Conservation (phyloP, 2,329 filamentous ascomycete species). For the Paecilomyces fulvus region DNA sequence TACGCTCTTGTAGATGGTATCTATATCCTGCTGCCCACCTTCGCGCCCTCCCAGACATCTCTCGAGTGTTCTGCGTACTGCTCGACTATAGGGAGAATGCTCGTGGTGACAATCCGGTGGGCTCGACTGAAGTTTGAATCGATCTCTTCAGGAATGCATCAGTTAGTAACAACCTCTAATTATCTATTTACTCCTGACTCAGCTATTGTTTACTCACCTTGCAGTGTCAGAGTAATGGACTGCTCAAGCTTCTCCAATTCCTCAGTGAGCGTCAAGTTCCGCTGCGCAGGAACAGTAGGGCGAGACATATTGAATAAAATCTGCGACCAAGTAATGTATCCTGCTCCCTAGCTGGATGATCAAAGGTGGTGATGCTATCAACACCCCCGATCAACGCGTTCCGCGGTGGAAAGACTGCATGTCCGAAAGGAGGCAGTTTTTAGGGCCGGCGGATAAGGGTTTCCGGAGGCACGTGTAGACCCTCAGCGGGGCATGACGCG, state of each 20-base stretch:
- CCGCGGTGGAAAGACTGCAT: constrained; percentile 18
- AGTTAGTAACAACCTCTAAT: constrained; percentile 7
- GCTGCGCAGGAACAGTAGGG: constrained; percentile 38
- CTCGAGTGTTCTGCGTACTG: constrained; percentile 91
- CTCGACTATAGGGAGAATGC: constrained; percentile 86
- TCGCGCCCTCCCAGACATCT: constrained; percentile 93
- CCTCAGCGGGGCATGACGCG: constrained; percentile 6
- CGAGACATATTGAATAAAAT: constrained; percentile 40
- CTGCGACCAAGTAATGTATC: background rate
- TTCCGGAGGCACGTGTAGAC: constrained; percentile 19
- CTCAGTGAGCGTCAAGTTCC: constrained; percentile 73
- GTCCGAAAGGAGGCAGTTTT: constrained; percentile 20
- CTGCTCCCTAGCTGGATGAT: background rate
- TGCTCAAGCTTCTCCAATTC: constrained; percentile 95
- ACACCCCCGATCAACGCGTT: constrained; percentile 1
- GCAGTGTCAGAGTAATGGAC: constrained; percentile 88
- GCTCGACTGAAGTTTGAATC: constrained; percentile 97
- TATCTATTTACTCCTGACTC: constrained; percentile 5
- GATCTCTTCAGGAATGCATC: constrained; percentile 59
- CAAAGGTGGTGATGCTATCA: background rate
- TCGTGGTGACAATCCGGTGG: constrained; percentile 89
- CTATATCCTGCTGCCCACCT: constrained; percentile 46
- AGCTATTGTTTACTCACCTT: constrained; percentile 50
- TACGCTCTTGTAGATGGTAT: background rate
- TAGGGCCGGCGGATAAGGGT: constrained; percentile 29